phyloP scores from a whole-genome alignment of 2,329 filamentous ascomycete species.

The Paradendryphiella salina region DNA sequence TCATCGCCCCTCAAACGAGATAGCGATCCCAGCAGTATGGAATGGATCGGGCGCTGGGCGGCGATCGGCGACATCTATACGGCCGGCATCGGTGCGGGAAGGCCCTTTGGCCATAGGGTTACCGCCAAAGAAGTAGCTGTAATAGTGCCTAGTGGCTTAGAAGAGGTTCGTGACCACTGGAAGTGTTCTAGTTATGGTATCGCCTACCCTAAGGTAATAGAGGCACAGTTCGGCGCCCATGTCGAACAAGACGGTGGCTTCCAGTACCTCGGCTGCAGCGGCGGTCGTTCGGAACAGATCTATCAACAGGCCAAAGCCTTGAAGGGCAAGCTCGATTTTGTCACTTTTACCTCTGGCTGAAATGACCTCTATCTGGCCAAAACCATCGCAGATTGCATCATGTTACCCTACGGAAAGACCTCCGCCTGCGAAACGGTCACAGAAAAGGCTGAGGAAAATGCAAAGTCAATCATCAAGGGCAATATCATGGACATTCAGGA shows the following conservation, averaged over 20 bases:
- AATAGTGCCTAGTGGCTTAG: neutral
- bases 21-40: neutral
- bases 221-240: conserved; percentile 7
- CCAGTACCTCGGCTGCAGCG: conserved; percentile 9
- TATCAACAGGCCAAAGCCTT: conserved; percentile 3
- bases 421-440: conserved; percentile 5
- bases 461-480: neutral
- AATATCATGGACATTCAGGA: conserved; percentile 6
- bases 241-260: conserved; percentile 7
- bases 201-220: conserved; percentile 7
- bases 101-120: neutral
- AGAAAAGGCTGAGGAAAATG: conserved; percentile 8
- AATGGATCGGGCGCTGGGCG: neutral
- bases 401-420: conserved; percentile 3
- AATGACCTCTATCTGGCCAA: conserved; percentile 2
- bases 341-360: conserved; percentile 3
- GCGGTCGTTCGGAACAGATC: conserved; percentile 5
- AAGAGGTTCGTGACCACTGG: conserved; percentile 2
- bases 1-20: no score
- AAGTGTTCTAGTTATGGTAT: conserved; percentile 4
- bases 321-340: conserved; percentile 5
- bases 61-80: conserved; percentile 10
- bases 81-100: conserved; percentile 3
- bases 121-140: neutral
- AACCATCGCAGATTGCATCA: conserved; percentile 6